Evolutionary conservation across 2,329 filamentous ascomycete species (phyloP).

Genomic region (Camillea tinctor): DNA sequence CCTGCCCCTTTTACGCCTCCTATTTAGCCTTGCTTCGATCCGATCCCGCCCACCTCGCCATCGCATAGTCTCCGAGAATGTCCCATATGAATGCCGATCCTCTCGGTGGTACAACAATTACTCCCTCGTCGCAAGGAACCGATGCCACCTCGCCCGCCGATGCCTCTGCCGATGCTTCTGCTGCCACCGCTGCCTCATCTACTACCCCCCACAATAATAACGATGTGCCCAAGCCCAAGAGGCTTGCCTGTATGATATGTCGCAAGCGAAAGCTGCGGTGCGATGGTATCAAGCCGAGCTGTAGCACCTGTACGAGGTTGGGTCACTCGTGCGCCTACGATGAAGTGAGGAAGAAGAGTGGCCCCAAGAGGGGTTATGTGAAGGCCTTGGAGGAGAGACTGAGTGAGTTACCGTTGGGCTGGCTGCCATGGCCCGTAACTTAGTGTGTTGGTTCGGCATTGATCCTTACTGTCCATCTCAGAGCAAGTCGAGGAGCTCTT

Average conservation of each 20-base stretch:
- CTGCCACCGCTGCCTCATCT: slow-evolving; percentile 32
- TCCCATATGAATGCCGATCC: slow-evolving; percentile 18
- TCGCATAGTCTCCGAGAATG: slow-evolving; percentile 18
- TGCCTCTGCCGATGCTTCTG: slow-evolving; percentile 34
- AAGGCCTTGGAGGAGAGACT: slow-evolving; percentile 90
- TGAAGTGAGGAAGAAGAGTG: slow-evolving; percentile 90
- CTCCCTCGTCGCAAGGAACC: slow-evolving; percentile 39
- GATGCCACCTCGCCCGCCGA: slow-evolving; percentile 38
- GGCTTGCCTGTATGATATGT: slow-evolving; percentile 92
- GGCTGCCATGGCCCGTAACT: background rate
- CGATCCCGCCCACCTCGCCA: background rate
- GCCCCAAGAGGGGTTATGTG: slow-evolving; percentile 90
- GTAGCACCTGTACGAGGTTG: slow-evolving; percentile 83
- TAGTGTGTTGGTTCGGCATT: slow-evolving; percentile 4
- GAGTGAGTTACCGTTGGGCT: slow-evolving; percentile 56
- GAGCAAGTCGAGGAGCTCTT: slow-evolving; percentile 92
- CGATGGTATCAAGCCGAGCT: slow-evolving; percentile 80
- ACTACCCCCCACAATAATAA: slow-evolving; percentile 49
- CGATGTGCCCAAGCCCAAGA: slow-evolving; percentile 75
- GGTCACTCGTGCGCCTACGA: slow-evolving; percentile 88
- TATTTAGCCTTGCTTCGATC: background rate
- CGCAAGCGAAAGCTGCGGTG: slow-evolving; percentile 89
- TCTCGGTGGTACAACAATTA: slow-evolving; percentile 15
- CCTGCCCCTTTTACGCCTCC: background rate
- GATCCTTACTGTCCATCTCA: slow-evolving; percentile 37